These are phyloP conservation scores for Allium sativum DNA, from an alignment of 106 monocot genomes.

Conservation along the genomic window DNA sequence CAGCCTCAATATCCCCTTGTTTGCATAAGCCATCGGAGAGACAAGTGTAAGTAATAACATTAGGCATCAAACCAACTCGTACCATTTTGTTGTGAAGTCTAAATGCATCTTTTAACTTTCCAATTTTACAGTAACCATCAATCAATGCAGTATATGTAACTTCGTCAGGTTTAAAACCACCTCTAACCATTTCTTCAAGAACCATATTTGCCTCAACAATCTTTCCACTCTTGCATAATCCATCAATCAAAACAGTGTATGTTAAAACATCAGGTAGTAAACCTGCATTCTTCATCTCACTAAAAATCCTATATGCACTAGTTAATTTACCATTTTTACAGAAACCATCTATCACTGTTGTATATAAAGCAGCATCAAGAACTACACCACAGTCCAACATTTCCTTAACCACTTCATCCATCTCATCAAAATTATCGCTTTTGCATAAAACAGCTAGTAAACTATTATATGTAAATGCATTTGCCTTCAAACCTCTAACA, in stretches of 20 bases:
- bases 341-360: conserved; percentile 62
- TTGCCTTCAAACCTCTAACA: conserved; percentile 42
- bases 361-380: conserved; percentile 65
- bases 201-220: conserved; percentile 38
- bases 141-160: conserved; percentile 66
- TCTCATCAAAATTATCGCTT: conserved; percentile 32
- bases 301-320: conserved; percentile 25
- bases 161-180: conserved; percentile 48
- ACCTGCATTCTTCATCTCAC: conserved; percentile 48
- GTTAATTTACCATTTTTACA: conserved; percentile 36
- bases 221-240: conserved; percentile 44
- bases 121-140: conserved; percentile 72
- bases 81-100: conserved; percentile 68
- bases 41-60: conserved; percentile 84
- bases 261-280: conserved; percentile 49
- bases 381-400: conserved; percentile 39
- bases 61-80: conserved; percentile 43
- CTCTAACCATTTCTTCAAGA: conserved; percentile 55
- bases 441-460: conserved; percentile 44
- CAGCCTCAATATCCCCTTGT: conserved; percentile 62
- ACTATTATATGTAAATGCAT: conserved; percentile 65
- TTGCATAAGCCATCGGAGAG: conserved; percentile 95
- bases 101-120: conserved; percentile 64
- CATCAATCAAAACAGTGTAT: conserved; percentile 63
- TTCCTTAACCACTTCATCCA: conserved; percentile 33